Percentiles rank a stretch among this genome's conserved stretches.
phyloP scores from a whole-genome alignment of 75 land plant genomes.

The Pseudotsuga menziesii region DNA sequence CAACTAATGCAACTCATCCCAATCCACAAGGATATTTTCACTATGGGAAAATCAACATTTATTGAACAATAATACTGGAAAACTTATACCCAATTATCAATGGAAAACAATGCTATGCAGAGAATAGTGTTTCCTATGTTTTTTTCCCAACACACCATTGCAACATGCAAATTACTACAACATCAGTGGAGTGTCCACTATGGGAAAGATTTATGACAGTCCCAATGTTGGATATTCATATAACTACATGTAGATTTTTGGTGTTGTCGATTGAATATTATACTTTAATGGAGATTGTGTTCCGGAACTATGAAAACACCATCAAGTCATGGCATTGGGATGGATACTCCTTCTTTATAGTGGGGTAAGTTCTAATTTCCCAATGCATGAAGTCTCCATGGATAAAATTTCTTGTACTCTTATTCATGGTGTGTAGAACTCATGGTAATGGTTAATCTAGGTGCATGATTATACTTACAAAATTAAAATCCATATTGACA shows the following conservation, averaged over 20 bases:
- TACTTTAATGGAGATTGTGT: conserved; percentile 58
- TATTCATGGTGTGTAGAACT: too few relatives aligned
- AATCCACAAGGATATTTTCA: conserved; percentile 85
- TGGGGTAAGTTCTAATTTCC: conserved; percentile 16
- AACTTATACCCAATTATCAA: conserved; percentile 27
- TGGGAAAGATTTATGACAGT: conserved; percentile 40
- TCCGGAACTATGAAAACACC: conserved; percentile 57
- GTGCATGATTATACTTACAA: too few relatives aligned
- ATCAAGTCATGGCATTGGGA: conserved; percentile 66
- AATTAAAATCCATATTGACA: too few relatives aligned
- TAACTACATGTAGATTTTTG: conserved; percentile 17
- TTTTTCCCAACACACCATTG: conserved; percentile 48
- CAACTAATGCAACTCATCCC: conserved; percentile 81
- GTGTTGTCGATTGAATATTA: conserved; percentile 34
- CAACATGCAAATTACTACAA: conserved; percentile 62
- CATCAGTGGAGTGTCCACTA: conserved; percentile 39
- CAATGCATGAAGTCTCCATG: too few relatives aligned
- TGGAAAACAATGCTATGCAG: conserved; percentile 45
- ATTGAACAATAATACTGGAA: conserved; percentile 37
- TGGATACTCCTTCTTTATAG: conserved; percentile 75
- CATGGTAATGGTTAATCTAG: too few relatives aligned
- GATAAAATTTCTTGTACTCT: too few relatives aligned
- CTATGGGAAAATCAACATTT: conserved; percentile 52
- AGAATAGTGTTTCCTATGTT: conserved; percentile 56
- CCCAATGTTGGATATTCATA: conserved; percentile 24